These are phyloP conservation scores for Amesomyces nigricolor DNA, from an alignment of 2,329 filamentous ascomycete genomes.

Conservation along the genomic window DNA sequence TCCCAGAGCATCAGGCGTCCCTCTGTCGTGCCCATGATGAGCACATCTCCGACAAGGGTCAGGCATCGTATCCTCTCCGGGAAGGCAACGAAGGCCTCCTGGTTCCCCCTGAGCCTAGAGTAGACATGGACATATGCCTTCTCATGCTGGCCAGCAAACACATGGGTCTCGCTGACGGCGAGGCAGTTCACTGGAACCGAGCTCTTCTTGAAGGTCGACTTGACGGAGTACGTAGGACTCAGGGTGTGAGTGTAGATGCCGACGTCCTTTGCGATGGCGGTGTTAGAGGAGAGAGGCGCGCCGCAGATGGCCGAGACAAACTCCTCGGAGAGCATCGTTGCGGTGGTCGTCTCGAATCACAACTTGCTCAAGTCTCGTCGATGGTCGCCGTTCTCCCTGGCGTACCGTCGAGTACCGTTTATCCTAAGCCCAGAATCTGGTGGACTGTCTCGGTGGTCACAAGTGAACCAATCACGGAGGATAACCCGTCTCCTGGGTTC, in stretches of 20 bases:
- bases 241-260: constrained; percentile 82
- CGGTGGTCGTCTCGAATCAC: not conserved
- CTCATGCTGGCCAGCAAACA: constrained; percentile 86
- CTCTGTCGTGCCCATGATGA: constrained; percentile 76
- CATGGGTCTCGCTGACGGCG: constrained; percentile 72
- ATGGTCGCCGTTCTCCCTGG: no score
- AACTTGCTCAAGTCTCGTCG: not conserved
- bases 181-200: constrained; percentile 72
- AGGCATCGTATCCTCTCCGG: constrained; percentile 79
- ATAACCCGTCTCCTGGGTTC: not conserved
- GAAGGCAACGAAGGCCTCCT: constrained; percentile 84
- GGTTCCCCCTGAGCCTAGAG: constrained; percentile 72
- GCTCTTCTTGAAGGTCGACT: constrained; percentile 85
- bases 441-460: not conserved
- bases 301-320: constrained; percentile 56
- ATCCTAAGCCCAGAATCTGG: not conserved
- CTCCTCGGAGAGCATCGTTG: constrained; percentile 52
- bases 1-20: constrained; percentile 91
- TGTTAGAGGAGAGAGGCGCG: constrained; percentile 54
- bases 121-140: constrained; percentile 95
- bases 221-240: constrained; percentile 69
- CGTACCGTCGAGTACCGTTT: no score
- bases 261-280: constrained; percentile 66
- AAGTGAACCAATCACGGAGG: not conserved
- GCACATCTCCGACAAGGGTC: constrained; percentile 63